Evolutionary conservation across 176 grass and related monocot genomes (phyloP).

Genomic region (Cenchrus purpureus): DNA sequence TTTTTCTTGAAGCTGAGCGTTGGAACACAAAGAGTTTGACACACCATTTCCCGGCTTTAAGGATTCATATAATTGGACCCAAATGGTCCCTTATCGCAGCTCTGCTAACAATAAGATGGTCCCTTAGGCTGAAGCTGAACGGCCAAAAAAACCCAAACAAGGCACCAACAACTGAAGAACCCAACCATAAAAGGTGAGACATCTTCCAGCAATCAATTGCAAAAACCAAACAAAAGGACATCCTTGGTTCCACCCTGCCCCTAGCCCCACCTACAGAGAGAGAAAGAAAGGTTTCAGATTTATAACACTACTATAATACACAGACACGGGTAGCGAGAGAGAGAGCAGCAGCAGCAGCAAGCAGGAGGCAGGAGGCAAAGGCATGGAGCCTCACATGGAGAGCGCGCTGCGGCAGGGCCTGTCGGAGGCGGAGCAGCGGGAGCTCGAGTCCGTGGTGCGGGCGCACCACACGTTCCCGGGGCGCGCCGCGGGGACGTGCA

Average conservation of each 20-base stretch:
- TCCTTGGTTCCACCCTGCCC: not conserved
- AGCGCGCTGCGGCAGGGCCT: slow-evolving; percentile 46
- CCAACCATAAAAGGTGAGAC: slow-evolving; percentile 55
- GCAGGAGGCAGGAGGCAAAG: not conserved
- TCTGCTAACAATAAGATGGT: not conserved
- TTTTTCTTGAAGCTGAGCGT: not conserved
- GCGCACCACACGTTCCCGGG: slow-evolving; percentile 67
- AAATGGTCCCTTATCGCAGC: no score
- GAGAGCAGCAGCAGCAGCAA: not conserved
- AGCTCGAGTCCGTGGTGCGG: slow-evolving; percentile 48
- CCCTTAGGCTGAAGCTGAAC: not conserved
- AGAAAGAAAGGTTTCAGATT: not conserved
- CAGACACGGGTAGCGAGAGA: not conserved
- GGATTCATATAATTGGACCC: not conserved
- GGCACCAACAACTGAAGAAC: not conserved
- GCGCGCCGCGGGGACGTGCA: slow-evolving; percentile 54
- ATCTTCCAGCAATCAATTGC: not conserved
- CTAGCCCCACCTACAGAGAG: not conserved
- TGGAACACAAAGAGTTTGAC: not conserved
- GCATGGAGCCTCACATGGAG: slow-evolving; percentile 57
- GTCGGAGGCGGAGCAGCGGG: slow-evolving; percentile 41
- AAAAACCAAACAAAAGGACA: slow-evolving; percentile 3
- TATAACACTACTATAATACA: not conserved
- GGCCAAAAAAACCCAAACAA: slow-evolving; percentile 14
- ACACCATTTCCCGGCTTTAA: not conserved